Evolutionary conservation across 2,329 filamentous ascomycete species (phyloP), one percentile per base, ranked within the genome.

Genomic region (Periglandula ipomoeae): DNA sequence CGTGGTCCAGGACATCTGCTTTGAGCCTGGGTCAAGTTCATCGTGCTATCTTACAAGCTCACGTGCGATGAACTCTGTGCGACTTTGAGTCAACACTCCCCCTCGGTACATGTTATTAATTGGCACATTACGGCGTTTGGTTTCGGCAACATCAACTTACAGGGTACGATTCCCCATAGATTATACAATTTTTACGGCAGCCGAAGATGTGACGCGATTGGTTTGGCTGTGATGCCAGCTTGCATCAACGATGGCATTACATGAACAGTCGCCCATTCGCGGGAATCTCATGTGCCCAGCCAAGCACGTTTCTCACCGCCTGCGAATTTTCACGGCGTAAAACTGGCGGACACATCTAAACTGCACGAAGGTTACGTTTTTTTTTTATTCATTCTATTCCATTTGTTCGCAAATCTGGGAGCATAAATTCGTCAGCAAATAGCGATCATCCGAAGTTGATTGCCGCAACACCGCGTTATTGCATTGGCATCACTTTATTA

Each of bases 71-170:
- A 26, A 24, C 27, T 30, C 13, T 30, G 13, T 30, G 27, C 27
- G 27, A 30, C 13, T 9, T 41, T 32, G 22, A 27, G 17, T 46
- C 17, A 13, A 38, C 15, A 30, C 46, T 45, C 22, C 46, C n/a
- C 13, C 9, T 7, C 27, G 50, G 48, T 61, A 64, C 48, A 65
- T 48, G 58, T 57, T 65, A 13, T 61, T 65, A 65, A 66, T 66
- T 59, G 56, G 60, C 55, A 59, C 53, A 53, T 53, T 50, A 4
- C 35, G 65, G 63, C 62, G 62, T 62, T 59, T 48, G 48, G 48
- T 46, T 46, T 42, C 56, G 20, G 17, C 22, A 41, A 37, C 44
- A 39, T 22, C 19, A 44, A 30, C 32, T 24, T 32, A 43, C 13
- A 30, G 48, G 30, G 37, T 3, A 27, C 13, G 44, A 42, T 17